A percentile compares a stretch with the other conserved stretches of the same genome.
Conservation (phyloP, 176 grass and related monocot genomes). For the Rhynchospora tenuis region DNA sequence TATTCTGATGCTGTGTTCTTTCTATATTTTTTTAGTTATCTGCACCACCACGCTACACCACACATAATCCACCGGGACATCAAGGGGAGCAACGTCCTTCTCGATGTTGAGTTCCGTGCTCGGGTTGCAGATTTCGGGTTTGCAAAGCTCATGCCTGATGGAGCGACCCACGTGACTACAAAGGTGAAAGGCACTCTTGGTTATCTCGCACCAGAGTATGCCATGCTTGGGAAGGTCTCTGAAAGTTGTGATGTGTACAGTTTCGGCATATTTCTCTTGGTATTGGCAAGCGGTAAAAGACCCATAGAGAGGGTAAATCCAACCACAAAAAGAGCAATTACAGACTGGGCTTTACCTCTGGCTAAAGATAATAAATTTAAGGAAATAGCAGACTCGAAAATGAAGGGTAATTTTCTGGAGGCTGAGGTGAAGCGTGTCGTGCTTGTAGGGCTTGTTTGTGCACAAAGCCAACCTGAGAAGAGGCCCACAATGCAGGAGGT, state of each 20-base stretch:
- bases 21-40: slow-evolving; percentile 43
- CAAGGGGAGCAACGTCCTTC: slow-evolving; percentile 81
- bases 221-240: slow-evolving; percentile 79
- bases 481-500: slow-evolving; percentile 82
- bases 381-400: slow-evolving; percentile 65
- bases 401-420: slow-evolving; percentile 47
- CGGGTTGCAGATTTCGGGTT: slow-evolving; percentile 85
- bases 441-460: slow-evolving; percentile 60
- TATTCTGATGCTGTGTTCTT: background rate
- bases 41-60: slow-evolving; percentile 57
- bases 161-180: slow-evolving; percentile 83
- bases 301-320: slow-evolving; percentile 64
- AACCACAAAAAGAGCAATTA: slow-evolving; percentile 42
- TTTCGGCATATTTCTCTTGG: slow-evolving; percentile 68
- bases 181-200: slow-evolving; percentile 92
- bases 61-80: slow-evolving; percentile 91
- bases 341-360: slow-evolving; percentile 68
- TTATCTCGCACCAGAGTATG: slow-evolving; percentile 90
- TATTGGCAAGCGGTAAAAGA: slow-evolving; percentile 70
- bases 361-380: slow-evolving; percentile 49
- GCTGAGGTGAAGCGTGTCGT: slow-evolving; percentile 59
- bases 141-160: slow-evolving; percentile 82
- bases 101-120: slow-evolving; percentile 58
- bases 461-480: slow-evolving; percentile 47
- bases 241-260: slow-evolving; percentile 86